Evolutionary conservation across 2,329 filamentous ascomycete genomes (phyloP), one percentile per base, ranked within the genome.

Genomic region (Nectriaceae sp.): DNA sequence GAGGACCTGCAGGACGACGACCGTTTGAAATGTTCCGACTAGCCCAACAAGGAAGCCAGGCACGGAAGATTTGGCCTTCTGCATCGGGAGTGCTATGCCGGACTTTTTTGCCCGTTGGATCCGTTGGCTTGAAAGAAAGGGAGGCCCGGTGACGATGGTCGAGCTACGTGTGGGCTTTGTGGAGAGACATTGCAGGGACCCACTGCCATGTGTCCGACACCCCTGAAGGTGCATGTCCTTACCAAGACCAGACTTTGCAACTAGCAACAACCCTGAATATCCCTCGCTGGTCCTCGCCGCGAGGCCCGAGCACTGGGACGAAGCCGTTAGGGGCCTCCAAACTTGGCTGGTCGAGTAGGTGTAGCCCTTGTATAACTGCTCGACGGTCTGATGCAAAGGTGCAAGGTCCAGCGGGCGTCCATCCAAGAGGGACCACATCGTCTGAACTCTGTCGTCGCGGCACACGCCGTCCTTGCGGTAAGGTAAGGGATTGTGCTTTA

Each of bases 191-290:
- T 40, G 44, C 47, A 45, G 44, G 53, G 56, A 51, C 54, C 59
- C 61, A 53, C 50, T 53, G 50, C 50, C 50, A 53, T 53, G 59
- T 60, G 59, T 56, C 54, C 46, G 41, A 52, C 47, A 52, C 47
- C 49, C 50, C 55, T 49, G 36, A 44, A 49, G 46, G 51, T 47
- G 49, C 50, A 49, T 58, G 49, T 46, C 46, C 47, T 54, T 55
- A 35, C 45, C 54, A 54, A 47, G 16, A 45, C 42, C 45, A 55
- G 40, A 41, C 47, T 41, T 52, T 31, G 24, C 44, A 52, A 31
- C 55, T 59, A 50, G 57, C 48, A 35, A 21, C 21, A 44, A 49
- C 54, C 54, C 48, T 51, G 51, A 35, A 46, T 42, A 26, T 40
- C 16, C 35, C 49, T 41, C 31, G 41, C 20, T 36, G 8, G 33